Evolutionary conservation across 257 asterid genomes (phyloP), one percentile per base, ranked within the genome.

Genomic region (Jacaranda copaia): DNA sequence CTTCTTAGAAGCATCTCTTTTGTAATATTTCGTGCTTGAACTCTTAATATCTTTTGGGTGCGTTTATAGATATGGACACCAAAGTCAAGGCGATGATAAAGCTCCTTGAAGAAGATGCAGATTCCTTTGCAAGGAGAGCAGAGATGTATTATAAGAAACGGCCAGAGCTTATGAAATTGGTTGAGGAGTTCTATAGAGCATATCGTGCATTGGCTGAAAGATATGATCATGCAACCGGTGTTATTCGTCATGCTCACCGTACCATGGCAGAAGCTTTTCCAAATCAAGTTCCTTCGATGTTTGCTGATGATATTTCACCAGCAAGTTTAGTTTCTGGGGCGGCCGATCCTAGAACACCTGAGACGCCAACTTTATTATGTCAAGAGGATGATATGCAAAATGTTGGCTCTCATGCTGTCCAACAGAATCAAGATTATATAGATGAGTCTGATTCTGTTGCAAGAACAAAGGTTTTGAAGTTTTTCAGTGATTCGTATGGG

Each of bases 111-210:
- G 97, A 89, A 85, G 99, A 96, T 77, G 99, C 97, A 0, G 99
- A 96, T 83, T 91, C 98, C 79, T 96, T 96, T 75, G 99, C 99
- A 11, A 89, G 95, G 86, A 90, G 99, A 83, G 99, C 99, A 6
- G 99, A 96, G 72, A 96, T 96, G 99, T 96, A 96, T 80, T 96
- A 93, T 72, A 96, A 93, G 92, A 96, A 96, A 83, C 96, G 98
- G n/a, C 99, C 99, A 0, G 99, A 96, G 88, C 96, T 93, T 12
- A 96, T 93, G 99, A 96, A 88, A 84, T 66, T 91, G 79, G 97
- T 96, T 10, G 98, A 93, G 85, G 98, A 96, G 67, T 93, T 93
- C 79, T 96, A 96, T 52, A 74, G 98, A 66, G 97, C 98, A 35
- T 96, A 96, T 81, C 98, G 99, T 51, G 97, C 98, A 65, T 82